phyloP scores from a whole-genome alignment of 2,329 filamentous ascomycete species.

The Cercospora sp. region DNA sequence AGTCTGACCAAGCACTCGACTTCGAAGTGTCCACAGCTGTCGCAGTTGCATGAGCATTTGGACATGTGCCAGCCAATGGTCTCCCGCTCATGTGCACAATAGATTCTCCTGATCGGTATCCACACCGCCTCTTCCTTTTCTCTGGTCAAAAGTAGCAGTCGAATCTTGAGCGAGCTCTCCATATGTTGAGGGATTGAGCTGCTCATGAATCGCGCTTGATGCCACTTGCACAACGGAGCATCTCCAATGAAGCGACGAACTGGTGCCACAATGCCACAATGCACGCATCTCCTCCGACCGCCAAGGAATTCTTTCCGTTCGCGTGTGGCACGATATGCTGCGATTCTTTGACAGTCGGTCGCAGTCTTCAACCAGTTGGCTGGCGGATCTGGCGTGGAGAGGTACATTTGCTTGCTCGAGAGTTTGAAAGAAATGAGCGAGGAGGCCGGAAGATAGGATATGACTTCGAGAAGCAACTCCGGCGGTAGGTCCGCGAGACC shows the following conservation, averaged over 20 bases:
- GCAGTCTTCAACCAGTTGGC: slow-evolving; percentile 26
- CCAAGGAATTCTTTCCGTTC: slow-evolving; percentile 26
- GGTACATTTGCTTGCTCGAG: slow-evolving; percentile 38
- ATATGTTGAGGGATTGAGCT: slow-evolving; percentile 22
- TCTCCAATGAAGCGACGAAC: slow-evolving; percentile 21
- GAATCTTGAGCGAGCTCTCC: slow-evolving; percentile 22
- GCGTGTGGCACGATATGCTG: slow-evolving; percentile 28
- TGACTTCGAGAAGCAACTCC: slow-evolving; percentile 39
- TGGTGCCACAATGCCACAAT: slow-evolving; percentile 27
- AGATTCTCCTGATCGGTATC: slow-evolving; percentile 23
- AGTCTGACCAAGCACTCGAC: slow-evolving; percentile 27
- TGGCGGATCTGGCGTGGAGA: slow-evolving; percentile 22
- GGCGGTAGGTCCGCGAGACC: slow-evolving; percentile 39
- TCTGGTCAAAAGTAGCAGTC: slow-evolving; percentile 16
- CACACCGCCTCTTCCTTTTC: slow-evolving; percentile 20
- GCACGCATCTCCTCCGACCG: slow-evolving; percentile 31
- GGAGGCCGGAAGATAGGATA: slow-evolving; percentile 41
- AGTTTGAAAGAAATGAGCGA: slow-evolving; percentile 44
- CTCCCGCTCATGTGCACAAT: slow-evolving; percentile 28
- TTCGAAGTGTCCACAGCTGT: slow-evolving; percentile 27
- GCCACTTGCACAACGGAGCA: slow-evolving; percentile 31
- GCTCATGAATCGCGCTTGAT: slow-evolving; percentile 30
- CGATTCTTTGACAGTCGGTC: slow-evolving; percentile 31
- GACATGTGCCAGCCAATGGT: slow-evolving; percentile 24
- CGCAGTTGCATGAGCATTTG: slow-evolving; percentile 26